These are phyloP conservation scores for Kregervanrija delftensis DNA, from an alignment of 805 yeast species.

Conservation along the genomic window DNA sequence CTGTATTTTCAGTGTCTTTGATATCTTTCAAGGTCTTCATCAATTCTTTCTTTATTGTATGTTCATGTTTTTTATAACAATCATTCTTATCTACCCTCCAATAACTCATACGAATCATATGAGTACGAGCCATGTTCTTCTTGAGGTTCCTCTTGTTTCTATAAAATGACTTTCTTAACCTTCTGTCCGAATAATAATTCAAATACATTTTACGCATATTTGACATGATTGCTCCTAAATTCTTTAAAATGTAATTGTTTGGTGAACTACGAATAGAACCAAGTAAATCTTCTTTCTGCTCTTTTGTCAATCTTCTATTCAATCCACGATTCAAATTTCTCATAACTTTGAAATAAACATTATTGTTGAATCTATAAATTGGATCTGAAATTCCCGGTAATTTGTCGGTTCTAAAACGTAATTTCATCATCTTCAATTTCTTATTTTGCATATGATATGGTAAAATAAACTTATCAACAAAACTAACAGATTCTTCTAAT, in stretches of 20 bases:
- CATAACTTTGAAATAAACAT: constrained; percentile 11
- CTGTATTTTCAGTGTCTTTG: constrained; percentile 17
- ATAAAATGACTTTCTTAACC: constrained; percentile 5
- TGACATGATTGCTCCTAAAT: constrained; percentile 5
- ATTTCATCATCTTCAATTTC: constrained; percentile 6
- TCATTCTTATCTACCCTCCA: constrained; percentile 1
- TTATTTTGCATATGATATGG: constrained; percentile 15
- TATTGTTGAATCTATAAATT: constrained; percentile 6
- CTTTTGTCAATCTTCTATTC: constrained; percentile 6
- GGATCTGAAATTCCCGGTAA: constrained; percentile 7
- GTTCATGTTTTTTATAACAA: not conserved
- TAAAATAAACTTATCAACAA: constrained; percentile 24
- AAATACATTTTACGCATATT: constrained; percentile 7
- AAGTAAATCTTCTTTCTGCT: constrained; percentile 9
- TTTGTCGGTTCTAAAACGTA: constrained; percentile 9
- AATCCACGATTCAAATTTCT: constrained; percentile 11
- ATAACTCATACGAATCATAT: not conserved
- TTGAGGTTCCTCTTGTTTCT: not conserved
- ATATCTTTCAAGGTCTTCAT: constrained; percentile 10
- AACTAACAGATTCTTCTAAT: constrained; percentile 17
- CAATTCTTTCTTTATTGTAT: not conserved
- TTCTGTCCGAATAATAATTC: constrained; percentile 4
- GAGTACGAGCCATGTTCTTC: not conserved
- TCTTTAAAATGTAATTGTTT: constrained; percentile 11
- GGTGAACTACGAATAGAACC: constrained; percentile 6